A percentile compares a stretch with the other conserved stretches of the same genome.
phyloP scores from a whole-genome alignment of 148 eudicot species.

The Limonium bicolor region DNA sequence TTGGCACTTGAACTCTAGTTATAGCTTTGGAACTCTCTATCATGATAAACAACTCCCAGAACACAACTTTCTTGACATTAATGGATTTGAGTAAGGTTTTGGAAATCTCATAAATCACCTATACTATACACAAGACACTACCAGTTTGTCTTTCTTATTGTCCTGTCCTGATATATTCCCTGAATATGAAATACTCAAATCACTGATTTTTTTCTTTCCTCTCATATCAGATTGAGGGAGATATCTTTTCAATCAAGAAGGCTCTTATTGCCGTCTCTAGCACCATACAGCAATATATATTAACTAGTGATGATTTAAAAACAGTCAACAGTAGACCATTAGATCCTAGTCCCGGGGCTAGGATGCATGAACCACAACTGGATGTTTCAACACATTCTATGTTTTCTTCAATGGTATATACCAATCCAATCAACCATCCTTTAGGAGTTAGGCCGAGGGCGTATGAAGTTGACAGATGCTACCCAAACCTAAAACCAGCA shows the following conservation, averaged over 20 bases:
- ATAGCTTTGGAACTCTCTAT: background rate
- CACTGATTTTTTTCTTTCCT: background rate
- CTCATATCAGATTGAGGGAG: slow-evolving; percentile 54
- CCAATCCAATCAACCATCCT: slow-evolving; percentile 19
- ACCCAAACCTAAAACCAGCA: slow-evolving; percentile 11
- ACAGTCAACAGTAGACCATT: slow-evolving; percentile 15
- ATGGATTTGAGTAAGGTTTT: background rate
- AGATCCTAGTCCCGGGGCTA: slow-evolving; percentile 18
- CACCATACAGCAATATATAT: slow-evolving; percentile 41
- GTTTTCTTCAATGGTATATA: slow-evolving; percentile 12
- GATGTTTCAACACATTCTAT: slow-evolving; percentile 21
- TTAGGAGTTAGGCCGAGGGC: slow-evolving; percentile 10
- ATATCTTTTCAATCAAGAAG: slow-evolving; percentile 42
- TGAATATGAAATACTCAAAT: background rate
- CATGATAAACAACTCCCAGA: background rate
- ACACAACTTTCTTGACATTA: background rate
- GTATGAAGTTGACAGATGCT: slow-evolving; percentile 17
- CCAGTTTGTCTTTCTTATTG: background rate
- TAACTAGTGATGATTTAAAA: no score
- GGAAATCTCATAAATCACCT: background rate
- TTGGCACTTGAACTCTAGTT: no score
- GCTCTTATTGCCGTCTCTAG: slow-evolving; percentile 54
- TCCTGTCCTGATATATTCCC: background rate
- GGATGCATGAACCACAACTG: slow-evolving; percentile 11
- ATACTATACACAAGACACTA: background rate